These are phyloP conservation scores for Mucor racemosus DNA, from an alignment of 371 early-diverging fungal species.

Conservation along the genomic window DNA sequence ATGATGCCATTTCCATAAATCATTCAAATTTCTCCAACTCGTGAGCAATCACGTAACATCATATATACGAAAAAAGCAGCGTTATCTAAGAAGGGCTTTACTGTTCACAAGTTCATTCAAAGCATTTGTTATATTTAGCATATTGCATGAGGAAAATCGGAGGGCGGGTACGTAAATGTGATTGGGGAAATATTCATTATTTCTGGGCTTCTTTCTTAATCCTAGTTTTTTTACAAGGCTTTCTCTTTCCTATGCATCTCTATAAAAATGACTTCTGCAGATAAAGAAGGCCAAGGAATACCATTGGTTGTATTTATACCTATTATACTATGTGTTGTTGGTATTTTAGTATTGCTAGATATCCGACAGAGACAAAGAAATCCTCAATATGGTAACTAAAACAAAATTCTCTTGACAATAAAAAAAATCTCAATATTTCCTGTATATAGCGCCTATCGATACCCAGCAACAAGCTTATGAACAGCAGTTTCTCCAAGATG, in stretches of 20 bases:
- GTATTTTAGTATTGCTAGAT: slow-evolving; percentile 21
- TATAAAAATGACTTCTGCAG: background rate
- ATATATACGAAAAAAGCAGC: too few relatives aligned
- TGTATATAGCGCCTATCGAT: background rate
- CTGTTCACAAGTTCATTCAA: too few relatives aligned
- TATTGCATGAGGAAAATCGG: background rate
- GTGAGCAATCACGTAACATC: too few relatives aligned
- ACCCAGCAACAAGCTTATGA: slow-evolving; percentile 1
- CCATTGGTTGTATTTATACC: slow-evolving; percentile 31
- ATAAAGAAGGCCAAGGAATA: slow-evolving; percentile 3
- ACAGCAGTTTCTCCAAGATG: background rate
- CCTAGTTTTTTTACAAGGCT: background rate
- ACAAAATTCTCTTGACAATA: too few relatives aligned
- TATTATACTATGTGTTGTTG: slow-evolving; percentile 19
- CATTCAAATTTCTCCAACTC: too few relatives aligned
- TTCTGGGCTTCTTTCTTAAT: background rate
- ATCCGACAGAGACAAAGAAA: slow-evolving; percentile 13
- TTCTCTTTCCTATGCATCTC: background rate
- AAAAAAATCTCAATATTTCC: too few relatives aligned
- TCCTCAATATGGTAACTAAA: background rate
- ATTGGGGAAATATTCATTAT: background rate
- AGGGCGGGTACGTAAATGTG: background rate
- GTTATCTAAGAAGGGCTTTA: too few relatives aligned
- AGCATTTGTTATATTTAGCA: too few relatives aligned
- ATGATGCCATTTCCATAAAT: too few relatives aligned